Evolutionary conservation across 1,139 yeast species (phyloP), one percentile per base, ranked within the genome.

Genomic region (Candida sp.): DNA sequence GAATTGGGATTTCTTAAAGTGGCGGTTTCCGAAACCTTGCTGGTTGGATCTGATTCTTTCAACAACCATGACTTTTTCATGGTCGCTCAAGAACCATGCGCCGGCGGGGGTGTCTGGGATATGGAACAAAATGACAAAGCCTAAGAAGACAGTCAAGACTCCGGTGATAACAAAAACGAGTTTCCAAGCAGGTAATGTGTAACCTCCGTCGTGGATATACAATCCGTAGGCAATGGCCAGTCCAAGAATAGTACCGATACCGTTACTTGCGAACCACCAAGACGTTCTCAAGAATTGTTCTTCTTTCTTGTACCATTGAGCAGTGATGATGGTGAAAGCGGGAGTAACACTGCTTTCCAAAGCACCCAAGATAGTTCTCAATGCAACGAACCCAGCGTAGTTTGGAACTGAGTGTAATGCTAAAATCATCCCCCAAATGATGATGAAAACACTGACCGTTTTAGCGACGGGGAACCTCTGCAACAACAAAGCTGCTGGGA

Each of bases 21-120:
- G 70, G 51, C 72, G 75, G 57, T 80, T 80, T 46, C 87, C 87
- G 53, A 83, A 81, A 12, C 88, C 87, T 59, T 85, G 81, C 46
- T 73, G 69, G 55, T 78, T 77, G 1, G 56, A 58, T 60, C 79
- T 67, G 33, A 69, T 63, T 56, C 76, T 58, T 50, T 73, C 70
- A 35, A 73, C 73, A 5, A 69, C 74, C 32, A 68, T 54, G 12
- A 58, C 52, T 49, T 78, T 80, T 55, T 86, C 90, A 34, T 74
- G 70, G 7, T 73, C 77, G 9, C 70, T 68, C 46, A 84, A 70
- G 48, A 66, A 72, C 70, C 72, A 69, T 6, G 76, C 75, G 32
- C 52, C 53, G 5, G 64, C 58, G 5, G 74, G 75, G 22, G 60
- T 55, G 53, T 67, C 67, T 4, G 77, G 77, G 4, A 72, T 52